phyloP scores from a whole-genome alignment of 768 basidiomycete genomes.

The Symmetrospora coprosmae region DNA sequence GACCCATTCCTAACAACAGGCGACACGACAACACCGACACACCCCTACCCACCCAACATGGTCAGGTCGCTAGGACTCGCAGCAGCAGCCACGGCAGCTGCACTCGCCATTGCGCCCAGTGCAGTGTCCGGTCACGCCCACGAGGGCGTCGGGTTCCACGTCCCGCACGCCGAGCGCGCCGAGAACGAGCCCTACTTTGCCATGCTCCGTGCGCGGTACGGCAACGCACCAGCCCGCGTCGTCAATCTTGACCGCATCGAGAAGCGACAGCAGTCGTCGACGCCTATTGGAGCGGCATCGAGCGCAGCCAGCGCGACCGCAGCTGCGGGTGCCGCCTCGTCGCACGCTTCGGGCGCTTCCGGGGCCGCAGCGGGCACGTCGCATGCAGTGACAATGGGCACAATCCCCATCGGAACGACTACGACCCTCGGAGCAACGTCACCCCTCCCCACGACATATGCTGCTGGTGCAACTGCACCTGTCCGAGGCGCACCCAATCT shows the following conservation, averaged over 20 bases:
- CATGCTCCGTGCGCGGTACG: slow-evolving; percentile 2
- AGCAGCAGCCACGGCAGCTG: background rate
- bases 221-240: slow-evolving; percentile 14
- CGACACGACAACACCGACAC: too few relatives aligned
- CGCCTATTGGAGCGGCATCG: background rate
- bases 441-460: slow-evolving; percentile 45
- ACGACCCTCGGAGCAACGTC: slow-evolving; percentile 39
- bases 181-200: slow-evolving; percentile 13
- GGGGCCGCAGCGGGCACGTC: background rate
- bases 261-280: background rate
- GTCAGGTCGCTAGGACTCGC: slow-evolving; percentile 3
- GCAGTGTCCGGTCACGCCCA: background rate
- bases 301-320: background rate
- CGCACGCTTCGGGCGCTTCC: background rate
- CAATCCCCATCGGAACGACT: slow-evolving; percentile 24
- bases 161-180: background rate
- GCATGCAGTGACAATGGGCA: background rate
- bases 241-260: slow-evolving; percentile 1
- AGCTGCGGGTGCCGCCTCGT: background rate
- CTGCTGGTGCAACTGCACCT: slow-evolving; percentile 51
- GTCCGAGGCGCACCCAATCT: slow-evolving; percentile 53
- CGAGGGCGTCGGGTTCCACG: slow-evolving; percentile 12
- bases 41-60: background rate
- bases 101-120: background rate
- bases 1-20: too few relatives aligned